Conservation (phyloP, 2,329 filamentous ascomycete species). For the Thielaviopsis euricoi region DNA sequence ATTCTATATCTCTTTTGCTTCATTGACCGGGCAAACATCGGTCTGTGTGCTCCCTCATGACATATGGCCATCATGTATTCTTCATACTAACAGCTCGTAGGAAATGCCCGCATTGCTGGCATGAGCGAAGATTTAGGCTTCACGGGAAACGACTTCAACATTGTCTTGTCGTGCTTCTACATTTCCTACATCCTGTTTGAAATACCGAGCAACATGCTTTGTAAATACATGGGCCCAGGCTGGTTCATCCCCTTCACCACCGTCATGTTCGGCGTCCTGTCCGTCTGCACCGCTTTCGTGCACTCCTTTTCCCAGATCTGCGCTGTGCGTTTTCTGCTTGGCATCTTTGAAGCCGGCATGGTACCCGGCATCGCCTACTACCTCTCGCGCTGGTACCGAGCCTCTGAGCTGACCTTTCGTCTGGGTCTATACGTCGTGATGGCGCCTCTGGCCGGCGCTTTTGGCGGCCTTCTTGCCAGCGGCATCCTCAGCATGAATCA, state of each 20-base stretch:
- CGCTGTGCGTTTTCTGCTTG: conserved; percentile 50
- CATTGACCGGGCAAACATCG: conserved; percentile 59
- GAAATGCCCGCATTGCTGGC: conserved; percentile 52
- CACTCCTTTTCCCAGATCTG: conserved; percentile 32
- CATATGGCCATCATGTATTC: background rate
- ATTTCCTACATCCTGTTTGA: conserved; percentile 59
- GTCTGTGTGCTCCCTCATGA: conserved; percentile 26
- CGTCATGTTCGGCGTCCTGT: conserved; percentile 45
- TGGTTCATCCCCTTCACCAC: conserved; percentile 52
- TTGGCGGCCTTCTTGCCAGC: conserved; percentile 49
- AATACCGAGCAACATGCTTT: conserved; percentile 50
- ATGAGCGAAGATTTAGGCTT: conserved; percentile 45
- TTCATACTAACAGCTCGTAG: conserved; percentile 20
- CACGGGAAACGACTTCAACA: conserved; percentile 50
- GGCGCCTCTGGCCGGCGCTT: conserved; percentile 53
- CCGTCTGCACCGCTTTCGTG: conserved; percentile 50
- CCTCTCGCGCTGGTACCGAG: conserved; percentile 54
- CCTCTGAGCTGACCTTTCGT: conserved; percentile 50
- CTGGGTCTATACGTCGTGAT: conserved; percentile 54
- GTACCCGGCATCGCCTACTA: conserved; percentile 62
- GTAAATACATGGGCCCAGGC: conserved; percentile 55
- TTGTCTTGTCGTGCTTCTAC: conserved; percentile 51
- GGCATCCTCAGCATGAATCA: conserved; percentile 44
- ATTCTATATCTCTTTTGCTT: conserved; percentile 58
- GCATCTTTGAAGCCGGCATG: conserved; percentile 58